phyloP scores from a whole-genome alignment of 2,329 filamentous ascomycete genomes.

The Graphium sp. region DNA sequence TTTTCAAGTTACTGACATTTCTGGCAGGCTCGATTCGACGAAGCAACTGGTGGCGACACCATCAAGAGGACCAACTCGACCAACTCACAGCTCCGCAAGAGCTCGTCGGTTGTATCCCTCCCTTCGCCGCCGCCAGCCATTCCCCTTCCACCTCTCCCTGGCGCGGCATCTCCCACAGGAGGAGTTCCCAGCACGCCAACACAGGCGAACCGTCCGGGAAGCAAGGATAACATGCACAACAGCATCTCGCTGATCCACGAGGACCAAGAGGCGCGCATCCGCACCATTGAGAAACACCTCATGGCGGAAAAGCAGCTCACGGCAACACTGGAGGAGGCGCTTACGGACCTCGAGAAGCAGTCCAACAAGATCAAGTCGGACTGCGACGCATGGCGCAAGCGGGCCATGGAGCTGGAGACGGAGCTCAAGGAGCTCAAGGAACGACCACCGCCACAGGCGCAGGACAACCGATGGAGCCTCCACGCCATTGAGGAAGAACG shows the following conservation, averaged over 20 bases:
- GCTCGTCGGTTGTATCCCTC: conserved; percentile 62
- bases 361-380: conserved; percentile 86
- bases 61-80: conserved; percentile 43
- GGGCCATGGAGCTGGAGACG: conserved; percentile 56
- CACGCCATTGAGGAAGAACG: conserved; percentile 94
- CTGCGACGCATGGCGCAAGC: conserved; percentile 80
- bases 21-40: conserved; percentile 42
- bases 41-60: conserved; percentile 18
- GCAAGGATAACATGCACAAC: conserved; percentile 57
- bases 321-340: conserved; percentile 82
- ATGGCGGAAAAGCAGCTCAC: conserved; percentile 94
- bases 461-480: conserved; percentile 50
- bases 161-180: conserved; percentile 28
- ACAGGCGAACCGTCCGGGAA: conserved; percentile 49
- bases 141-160: conserved; percentile 81
- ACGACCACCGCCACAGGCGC: conserved; percentile 23
- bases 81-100: conserved; percentile 65
- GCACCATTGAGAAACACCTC: conserved; percentile 91
- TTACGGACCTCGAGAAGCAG: conserved; percentile 83
- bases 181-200: conserved; percentile 32
- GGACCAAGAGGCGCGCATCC: conserved; percentile 88
- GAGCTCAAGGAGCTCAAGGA: conserved; percentile 53
- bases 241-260: conserved; percentile 66
- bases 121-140: conserved; percentile 92
- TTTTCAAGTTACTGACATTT: conserved; percentile 10